Conservation (phyloP, 768 basidiomycete genomes). For the Polyporus arcularius region DNA sequence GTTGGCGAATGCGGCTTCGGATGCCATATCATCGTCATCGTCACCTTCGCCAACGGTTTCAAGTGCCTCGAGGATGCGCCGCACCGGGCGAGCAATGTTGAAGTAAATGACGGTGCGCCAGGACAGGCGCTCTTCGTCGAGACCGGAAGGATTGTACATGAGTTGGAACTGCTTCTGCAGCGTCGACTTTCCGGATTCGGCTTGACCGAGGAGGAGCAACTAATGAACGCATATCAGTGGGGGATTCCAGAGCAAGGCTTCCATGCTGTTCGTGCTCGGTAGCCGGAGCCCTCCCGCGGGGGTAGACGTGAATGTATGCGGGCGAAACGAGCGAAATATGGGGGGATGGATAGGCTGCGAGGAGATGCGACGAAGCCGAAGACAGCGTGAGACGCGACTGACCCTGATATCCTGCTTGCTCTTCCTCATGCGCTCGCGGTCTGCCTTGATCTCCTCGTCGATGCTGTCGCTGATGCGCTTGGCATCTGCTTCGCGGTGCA, state of each 20-base stretch:
- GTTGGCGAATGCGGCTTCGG: slow-evolving; percentile 33
- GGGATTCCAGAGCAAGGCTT: slow-evolving; percentile 49
- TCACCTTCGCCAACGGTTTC: slow-evolving; percentile 38
- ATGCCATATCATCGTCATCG: slow-evolving; percentile 54
- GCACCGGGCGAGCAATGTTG: slow-evolving; percentile 56
- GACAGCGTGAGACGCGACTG: slow-evolving; percentile 9
- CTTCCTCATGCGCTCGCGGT: slow-evolving; percentile 64
- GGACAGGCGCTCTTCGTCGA: slow-evolving; percentile 69
- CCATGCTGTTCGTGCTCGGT: not conserved
- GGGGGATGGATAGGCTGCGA: not conserved
- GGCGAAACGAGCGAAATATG: not conserved
- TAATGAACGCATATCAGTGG: slow-evolving; percentile 50
- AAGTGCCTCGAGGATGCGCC: slow-evolving; percentile 36
- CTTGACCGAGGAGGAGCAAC: slow-evolving; percentile 75
- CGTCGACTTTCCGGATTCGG: slow-evolving; percentile 80
- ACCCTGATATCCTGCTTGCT: slow-evolving; percentile 79
- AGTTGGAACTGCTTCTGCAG: slow-evolving; percentile 85
- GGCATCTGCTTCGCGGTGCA: slow-evolving; percentile 70
- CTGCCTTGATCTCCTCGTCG: slow-evolving; percentile 75
- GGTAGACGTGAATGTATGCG: slow-evolving; percentile 49
- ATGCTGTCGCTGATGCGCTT: slow-evolving; percentile 78
- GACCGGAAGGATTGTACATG: slow-evolving; percentile 68
- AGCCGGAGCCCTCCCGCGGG: not conserved
- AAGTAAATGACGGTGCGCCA: slow-evolving; percentile 84
- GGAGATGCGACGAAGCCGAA: slow-evolving; percentile 23